Conservation (phyloP, 2,329 filamentous ascomycete species). For the Stachybotrys chlorohalonatus region DNA sequence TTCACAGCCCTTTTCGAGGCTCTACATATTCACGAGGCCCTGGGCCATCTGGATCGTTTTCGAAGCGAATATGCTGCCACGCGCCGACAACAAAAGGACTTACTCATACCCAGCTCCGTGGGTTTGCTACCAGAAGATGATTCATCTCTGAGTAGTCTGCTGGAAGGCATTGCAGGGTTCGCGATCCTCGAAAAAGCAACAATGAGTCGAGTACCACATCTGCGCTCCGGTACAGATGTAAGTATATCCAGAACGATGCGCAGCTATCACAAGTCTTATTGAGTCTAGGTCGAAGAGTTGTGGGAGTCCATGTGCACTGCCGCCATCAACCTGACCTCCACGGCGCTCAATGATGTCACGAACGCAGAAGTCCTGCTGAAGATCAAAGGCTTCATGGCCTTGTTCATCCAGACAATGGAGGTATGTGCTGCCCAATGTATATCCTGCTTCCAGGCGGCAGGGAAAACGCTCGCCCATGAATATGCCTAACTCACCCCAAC, state of each 20-base stretch:
- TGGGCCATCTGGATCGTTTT: conserved; percentile 89
- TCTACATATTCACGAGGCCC: conserved; percentile 88
- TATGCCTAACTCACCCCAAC: background rate
- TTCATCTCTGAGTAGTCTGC: conserved; percentile 73
- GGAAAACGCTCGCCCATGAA: background rate
- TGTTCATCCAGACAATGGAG: conserved; percentile 99
- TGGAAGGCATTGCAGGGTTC: conserved; percentile 93
- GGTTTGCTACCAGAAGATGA: conserved; percentile 76
- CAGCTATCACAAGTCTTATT: conserved; percentile 2
- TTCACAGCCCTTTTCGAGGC: conserved; percentile 94
- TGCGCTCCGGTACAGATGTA: conserved; percentile 77
- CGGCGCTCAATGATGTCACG: conserved; percentile 67
- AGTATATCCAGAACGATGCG: conserved; percentile 14
- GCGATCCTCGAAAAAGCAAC: conserved; percentile 94
- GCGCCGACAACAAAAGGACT: conserved; percentile 80
- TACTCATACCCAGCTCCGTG: conserved; percentile 70
- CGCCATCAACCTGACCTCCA: conserved; percentile 72
- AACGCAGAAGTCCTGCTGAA: conserved; percentile 89
- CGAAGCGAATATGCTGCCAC: conserved; percentile 87
- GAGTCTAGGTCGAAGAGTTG: conserved; percentile 73
- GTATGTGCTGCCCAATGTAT: conserved; percentile 31
- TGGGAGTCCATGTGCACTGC: conserved; percentile 98
- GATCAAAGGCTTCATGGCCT: conserved; percentile 83
- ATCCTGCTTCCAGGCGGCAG: too few species aligned
- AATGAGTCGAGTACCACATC: conserved; percentile 74